These are phyloP conservation scores for Hortiboletus campestris DNA, from an alignment of 768 basidiomycete genomes.

Conservation along the genomic window DNA sequence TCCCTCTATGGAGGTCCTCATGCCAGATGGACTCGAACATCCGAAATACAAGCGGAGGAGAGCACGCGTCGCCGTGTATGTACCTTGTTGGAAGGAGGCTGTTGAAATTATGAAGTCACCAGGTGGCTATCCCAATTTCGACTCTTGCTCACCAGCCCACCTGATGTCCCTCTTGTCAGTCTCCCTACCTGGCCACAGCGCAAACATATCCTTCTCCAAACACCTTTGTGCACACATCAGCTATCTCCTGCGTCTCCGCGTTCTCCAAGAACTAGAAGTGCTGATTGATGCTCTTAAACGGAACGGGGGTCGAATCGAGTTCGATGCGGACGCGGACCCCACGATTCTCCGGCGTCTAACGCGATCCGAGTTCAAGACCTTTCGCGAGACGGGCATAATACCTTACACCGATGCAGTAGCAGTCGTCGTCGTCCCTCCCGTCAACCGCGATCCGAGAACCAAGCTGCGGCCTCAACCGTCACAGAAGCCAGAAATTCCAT, in stretches of 20 bases:
- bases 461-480: conserved; percentile 41
- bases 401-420: conserved; percentile 58
- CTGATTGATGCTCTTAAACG: conserved; percentile 36
- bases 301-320: not conserved
- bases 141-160: conserved; percentile 5
- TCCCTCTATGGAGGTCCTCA: conserved; percentile 30
- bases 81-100: conserved; percentile 58
- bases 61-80: conserved; percentile 48
- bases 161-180: conserved; percentile 4
- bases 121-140: conserved; percentile 28
- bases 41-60: conserved; percentile 52
- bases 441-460: conserved; percentile 52
- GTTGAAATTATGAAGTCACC: conserved; percentile 38
- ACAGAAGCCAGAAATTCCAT: conserved; percentile 36
- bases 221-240: conserved; percentile 54
- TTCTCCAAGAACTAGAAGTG: conserved; percentile 73
- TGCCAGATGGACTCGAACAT: conserved; percentile 69
- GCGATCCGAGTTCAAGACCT: conserved; percentile 51
- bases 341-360: conserved; percentile 64
- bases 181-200: conserved; percentile 26
- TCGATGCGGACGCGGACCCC: conserved; percentile 20
- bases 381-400: conserved; percentile 47
- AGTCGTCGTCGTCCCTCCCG: conserved; percentile 66
- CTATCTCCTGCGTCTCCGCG: conserved; percentile 67
- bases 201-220: conserved; percentile 37